Conservation (phyloP, 352 stramenopile species). For the Phytophthora litchii region DNA sequence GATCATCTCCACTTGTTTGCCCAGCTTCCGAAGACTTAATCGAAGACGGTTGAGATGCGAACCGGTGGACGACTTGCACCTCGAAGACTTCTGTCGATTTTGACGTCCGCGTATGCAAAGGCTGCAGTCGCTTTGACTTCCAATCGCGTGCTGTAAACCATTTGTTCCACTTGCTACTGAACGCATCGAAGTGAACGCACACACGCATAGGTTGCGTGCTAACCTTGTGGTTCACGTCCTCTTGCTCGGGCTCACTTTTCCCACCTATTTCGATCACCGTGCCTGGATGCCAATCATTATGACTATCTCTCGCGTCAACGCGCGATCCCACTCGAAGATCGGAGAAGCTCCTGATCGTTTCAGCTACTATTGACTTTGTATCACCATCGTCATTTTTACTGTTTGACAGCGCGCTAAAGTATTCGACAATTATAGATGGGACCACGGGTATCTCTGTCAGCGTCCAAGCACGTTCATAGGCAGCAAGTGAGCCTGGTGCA, state of each 20-base stretch:
- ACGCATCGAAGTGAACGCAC: constrained; percentile 75
- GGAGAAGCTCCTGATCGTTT: constrained; percentile 39
- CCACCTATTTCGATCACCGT: constrained; percentile 57
- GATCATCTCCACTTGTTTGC: constrained; percentile 27
- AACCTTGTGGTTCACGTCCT: background rate
- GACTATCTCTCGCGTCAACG: constrained; percentile 56
- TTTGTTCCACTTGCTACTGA: constrained; percentile 75
- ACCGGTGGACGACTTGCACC: constrained; percentile 77
- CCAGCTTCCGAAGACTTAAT: constrained; percentile 2
- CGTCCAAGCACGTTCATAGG: constrained; percentile 75
- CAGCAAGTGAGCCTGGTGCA: constrained; percentile 55
- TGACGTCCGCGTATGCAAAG: constrained; percentile 46
- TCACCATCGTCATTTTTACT: background rate
- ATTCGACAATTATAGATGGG: constrained; percentile 29
- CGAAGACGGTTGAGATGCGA: constrained; percentile 14
- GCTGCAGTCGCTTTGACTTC: constrained; percentile 53
- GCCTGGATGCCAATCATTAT: constrained; percentile 66
- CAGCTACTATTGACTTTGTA: constrained; percentile 7
- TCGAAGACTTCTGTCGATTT: constrained; percentile 71
- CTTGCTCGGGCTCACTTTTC: constrained; percentile 5
- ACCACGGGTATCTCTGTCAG: constrained; percentile 60
- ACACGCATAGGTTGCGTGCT: constrained; percentile 28
- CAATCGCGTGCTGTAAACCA: constrained; percentile 71
- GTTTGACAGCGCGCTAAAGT: constrained; percentile 1
- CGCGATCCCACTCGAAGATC: constrained; percentile 63